Evolutionary conservation across 2,329 filamentous ascomycete species (phyloP).

Genomic region (Aurifilum marmelostoma): DNA sequence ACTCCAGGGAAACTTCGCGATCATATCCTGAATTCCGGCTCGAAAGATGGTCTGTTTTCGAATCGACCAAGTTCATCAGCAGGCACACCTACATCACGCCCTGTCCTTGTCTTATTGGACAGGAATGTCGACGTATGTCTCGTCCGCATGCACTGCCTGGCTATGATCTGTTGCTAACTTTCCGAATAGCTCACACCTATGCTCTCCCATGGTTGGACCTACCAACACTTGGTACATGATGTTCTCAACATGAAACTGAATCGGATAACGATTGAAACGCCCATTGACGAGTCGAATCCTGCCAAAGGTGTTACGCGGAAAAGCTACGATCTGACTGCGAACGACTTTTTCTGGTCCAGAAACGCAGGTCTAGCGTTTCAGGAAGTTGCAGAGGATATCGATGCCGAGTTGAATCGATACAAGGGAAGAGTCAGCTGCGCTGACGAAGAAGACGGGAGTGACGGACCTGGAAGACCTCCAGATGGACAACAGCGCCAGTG

Average conservation of each 20-base stretch:
- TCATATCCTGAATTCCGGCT: slow-evolving; percentile 80
- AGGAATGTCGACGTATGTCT: slow-evolving; percentile 74
- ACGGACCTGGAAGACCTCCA: slow-evolving; percentile 91
- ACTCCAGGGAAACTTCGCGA: slow-evolving; percentile 74
- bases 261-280: slow-evolving; percentile 88
- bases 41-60: slow-evolving; percentile 96
- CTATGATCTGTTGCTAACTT: not conserved
- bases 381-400: slow-evolving; percentile 50
- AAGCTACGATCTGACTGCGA: slow-evolving; percentile 84
- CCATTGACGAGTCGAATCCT: slow-evolving; percentile 75
- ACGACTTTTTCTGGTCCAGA: slow-evolving; percentile 95
- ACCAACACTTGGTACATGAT: slow-evolving; percentile 81
- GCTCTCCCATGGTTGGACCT: slow-evolving; percentile 88
- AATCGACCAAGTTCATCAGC: slow-evolving; percentile 61
- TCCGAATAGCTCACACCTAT: slow-evolving; percentile 73
- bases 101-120: slow-evolving; percentile 91
- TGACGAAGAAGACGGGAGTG: slow-evolving; percentile 93
- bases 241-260: slow-evolving; percentile 71
- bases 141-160: not conserved
- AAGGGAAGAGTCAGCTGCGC: slow-evolving; percentile 92
- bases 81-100: slow-evolving; percentile 72
- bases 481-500: slow-evolving; percentile 84
- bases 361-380: slow-evolving; percentile 88
- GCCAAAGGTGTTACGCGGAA: slow-evolving; percentile 80
- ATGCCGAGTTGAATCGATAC: slow-evolving; percentile 89